Base-by-base conservation (phyloP, 2,329 filamentous ascomycete species). In the Aspergillus amoenus region DNA sequence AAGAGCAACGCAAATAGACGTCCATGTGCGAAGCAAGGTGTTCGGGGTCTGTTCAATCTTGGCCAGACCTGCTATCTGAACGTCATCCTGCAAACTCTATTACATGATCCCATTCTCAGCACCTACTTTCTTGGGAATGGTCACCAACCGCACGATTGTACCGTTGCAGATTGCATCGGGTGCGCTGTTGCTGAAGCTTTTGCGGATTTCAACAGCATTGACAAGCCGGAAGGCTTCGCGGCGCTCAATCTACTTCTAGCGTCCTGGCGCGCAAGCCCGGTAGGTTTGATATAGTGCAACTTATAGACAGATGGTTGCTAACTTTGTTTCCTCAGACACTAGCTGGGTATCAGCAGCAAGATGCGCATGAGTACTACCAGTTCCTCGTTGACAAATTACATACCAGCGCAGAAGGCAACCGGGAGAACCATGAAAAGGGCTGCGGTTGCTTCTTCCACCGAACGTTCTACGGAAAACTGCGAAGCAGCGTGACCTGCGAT, bases 11-110 rank as follows among this genome's bases (percentile, higher is more conserved):
- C 92, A 12, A 88, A 84, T 27, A 84, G 87, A 56, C 88, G 90
- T 6, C 89, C 91, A 12, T 97, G 93, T 70, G 87, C 90, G 56
- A 92, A 91, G 17, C 92, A 89, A 64, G 93, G 94, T 9, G 84
- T 97, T 40, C 87, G 94, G 37, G 93, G 93, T 32, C 88, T 99
- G 59, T 97, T 96, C 76, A 99, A 97, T 70, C 93, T 96, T 72
- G 94, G 93, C n/a, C 92, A 95, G 57, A 97, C 94, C 11, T 99
- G 93, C 78, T 99, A 97, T 76, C 93, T 97, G 82, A 96, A 94
- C 66, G 93, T 97, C 30, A 92, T 97, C 47, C 81, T 99, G 15
- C 94, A 97, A 73, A 92, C 89, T 56, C 87, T 99, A 66, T 84
- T 97, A 54, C 93, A 97, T 77, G 97, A 97, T 70, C 93, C 93